Evolutionary conservation across 2,329 filamentous ascomycete species (phyloP), one percentile per base, ranked within the genome.

Genomic region (Coniochaeta sp.): DNA sequence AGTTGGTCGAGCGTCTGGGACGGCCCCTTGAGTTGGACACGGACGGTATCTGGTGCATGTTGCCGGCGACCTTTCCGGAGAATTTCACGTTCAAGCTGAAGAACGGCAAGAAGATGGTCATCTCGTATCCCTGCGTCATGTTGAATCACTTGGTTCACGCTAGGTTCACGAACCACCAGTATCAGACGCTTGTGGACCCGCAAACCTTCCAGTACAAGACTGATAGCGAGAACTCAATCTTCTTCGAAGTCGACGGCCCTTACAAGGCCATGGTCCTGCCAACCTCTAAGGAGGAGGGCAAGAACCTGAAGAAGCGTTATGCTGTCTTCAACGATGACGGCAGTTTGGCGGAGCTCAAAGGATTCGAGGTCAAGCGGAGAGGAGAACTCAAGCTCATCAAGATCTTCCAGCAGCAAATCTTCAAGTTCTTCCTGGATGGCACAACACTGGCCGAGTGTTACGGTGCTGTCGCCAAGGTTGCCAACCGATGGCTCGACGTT

Each of bases 301-400:
- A 97, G 76, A 99, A 99, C 69, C 77, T 99, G 79, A 99, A 99
- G 75, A 99, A 99, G 72, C 85, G 94, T 64, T 99, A 99, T 66
- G 94, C 95, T 35, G 94, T 99, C 4, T 99, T 99, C 80, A 99
- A 99, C 63, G 89, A 97, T 56, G 94, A 99, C 62, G 94, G 95
- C 33, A 95, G 86, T 67, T 76, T 99, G 50, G 94, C 94, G 13
- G 94, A 99, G 66, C 69, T 99, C 64, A 99, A 99, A 65, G 94
- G 94, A 6, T 99, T 99, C 64, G 94, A 99, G 64, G 85, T 99
- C 58, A 99, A 99, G 75, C 86, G 94, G 66, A 82, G 94, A 81
- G 94, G 94, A 76, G 94, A 99, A 72, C 75, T 99, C 60, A 99
- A 99, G 73, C 85, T 99, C 60, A 99, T 99, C 80, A 99, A 99